Evolutionary conservation across 2,329 filamentous ascomycete genomes (phyloP), one percentile per base, ranked within the genome.

Genomic region (Aspergillus terreus): DNA sequence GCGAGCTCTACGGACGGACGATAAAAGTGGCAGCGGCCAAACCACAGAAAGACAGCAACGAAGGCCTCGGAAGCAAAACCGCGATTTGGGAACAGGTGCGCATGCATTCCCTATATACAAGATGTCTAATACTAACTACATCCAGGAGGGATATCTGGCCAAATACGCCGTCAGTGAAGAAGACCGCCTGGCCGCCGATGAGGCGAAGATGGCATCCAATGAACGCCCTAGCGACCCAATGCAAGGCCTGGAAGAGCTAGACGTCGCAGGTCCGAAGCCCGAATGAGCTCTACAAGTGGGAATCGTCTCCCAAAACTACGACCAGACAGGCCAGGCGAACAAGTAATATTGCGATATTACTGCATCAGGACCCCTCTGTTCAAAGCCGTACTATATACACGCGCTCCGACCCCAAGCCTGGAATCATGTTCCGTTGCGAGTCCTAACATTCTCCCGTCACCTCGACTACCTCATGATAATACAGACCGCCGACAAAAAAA

Each of bases 31-130:
- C 90, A 42, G 82, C 87, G 50, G 95, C 95, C 41, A 99, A 96
- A 72, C 84, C 90, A 30, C 90, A 94, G 56, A 96, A 96, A 78
- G 90, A 90, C 62, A 82, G 84, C 46, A 88, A 88, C 48, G 90
- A 95, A 69, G 91, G 92, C 0, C 71, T 99, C 42, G 92, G 92
- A 21, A 95, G 90, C 76, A 95, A 91, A 73, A 96, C 87, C 42
- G 95, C 94, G 27, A 80, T 99, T 44, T 99, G 94, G 95, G 90
- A 96, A 71, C 92, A 97, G 85, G 94, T 96, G 73, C 46, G 82
- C 71, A 43, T 23, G 46, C 43, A 41, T 52, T n/a, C 41, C 42
- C 25, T 10, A 41, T 12, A 19, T 21, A 36, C 4, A 10, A 15
- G 44, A 46, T 42, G 30, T 23, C 44, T 9, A 21, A 49, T 49